A percentile compares a stretch with the other conserved stretches of the same genome.
These are phyloP conservation scores for Speleostelium caveatum DNA, from an alignment of 78 protist genomes.

Conservation along the genomic window DNA sequence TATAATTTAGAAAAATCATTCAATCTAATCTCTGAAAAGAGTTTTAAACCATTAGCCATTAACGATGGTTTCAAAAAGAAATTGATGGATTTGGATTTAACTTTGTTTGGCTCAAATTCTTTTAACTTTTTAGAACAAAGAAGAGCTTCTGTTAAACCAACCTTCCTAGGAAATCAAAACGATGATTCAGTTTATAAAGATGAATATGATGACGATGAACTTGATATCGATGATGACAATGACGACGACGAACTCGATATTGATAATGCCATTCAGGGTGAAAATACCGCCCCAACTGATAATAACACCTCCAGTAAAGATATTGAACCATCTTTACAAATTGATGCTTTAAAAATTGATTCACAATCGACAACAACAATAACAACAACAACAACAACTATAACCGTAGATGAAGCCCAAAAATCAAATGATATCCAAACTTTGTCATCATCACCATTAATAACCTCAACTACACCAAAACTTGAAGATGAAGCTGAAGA, in stretches of 20 bases:
- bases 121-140: conserved; percentile 21
- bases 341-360: background rate
- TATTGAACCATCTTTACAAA: background rate
- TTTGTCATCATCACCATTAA: background rate
- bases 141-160: background rate
- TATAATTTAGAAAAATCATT: conserved; percentile 49
- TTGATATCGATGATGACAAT: background rate
- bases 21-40: background rate
- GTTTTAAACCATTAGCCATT: conserved; percentile 7
- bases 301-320: background rate
- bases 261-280: background rate
- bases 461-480: background rate
- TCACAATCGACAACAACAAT: background rate
- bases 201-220: conserved; percentile 7
- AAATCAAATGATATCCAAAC: background rate
- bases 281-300: too few relatives aligned
- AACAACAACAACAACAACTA: background rate
- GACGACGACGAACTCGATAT: background rate
- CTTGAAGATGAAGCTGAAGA: background rate
- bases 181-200: background rate
- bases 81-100: conserved; percentile 27
- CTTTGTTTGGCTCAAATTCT: conserved; percentile 17
- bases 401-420: background rate
- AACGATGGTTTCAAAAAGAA: conserved; percentile 70
- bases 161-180: background rate